Base-by-base conservation (phyloP, 1,284 basidiomycete species). In the Papiliotrema terrestris region DNA sequence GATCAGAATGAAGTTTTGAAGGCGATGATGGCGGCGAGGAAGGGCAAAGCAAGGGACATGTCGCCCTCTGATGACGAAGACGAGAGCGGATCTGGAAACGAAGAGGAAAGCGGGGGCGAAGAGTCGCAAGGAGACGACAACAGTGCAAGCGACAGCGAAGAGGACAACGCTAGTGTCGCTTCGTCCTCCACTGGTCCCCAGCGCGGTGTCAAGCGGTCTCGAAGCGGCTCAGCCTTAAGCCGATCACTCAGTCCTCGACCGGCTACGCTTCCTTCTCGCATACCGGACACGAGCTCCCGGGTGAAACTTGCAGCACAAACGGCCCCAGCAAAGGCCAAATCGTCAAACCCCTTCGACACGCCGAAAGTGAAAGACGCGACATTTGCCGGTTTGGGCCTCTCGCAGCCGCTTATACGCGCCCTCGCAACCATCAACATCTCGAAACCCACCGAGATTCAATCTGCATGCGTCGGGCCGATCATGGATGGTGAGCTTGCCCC, bases 391-490 rank as follows among this genome's bases (percentile, higher is more conserved):
- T 81, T 98, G 49, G 90, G 89, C 3, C 83, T 97, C 51, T 88
- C 88, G 0, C 74, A 82, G 2, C 79, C 84, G 3, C 80, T 98
- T 20, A 83, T 87, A 43, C 73, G 80, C 14, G 85, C 91, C 1
- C 81, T 98, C 44, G 80, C 80, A 20, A 82, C 83, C 26, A 91
- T 98, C 83, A 89, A 90, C 17, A 98, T 98, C 63, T 82, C 81
- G 44, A 76, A 79, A 1, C 95, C 95, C 0, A 98, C 95, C 0
- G 86, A 89, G 58, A 88, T 99, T 49, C 95, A 99, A 72, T 80
- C 82, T 0, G 88, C 88, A 2, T 96, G 94, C 73, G 88, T 98
- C 63, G 91, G 91, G 2, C 86, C 87, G 4, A 84, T 98, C 51
- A 79, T 98, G 25, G 78, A 82, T 75, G 90, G 90, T 87, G 67